Conservation (phyloP, 305 asterid genomes). For the Striga hermonthica region DNA sequence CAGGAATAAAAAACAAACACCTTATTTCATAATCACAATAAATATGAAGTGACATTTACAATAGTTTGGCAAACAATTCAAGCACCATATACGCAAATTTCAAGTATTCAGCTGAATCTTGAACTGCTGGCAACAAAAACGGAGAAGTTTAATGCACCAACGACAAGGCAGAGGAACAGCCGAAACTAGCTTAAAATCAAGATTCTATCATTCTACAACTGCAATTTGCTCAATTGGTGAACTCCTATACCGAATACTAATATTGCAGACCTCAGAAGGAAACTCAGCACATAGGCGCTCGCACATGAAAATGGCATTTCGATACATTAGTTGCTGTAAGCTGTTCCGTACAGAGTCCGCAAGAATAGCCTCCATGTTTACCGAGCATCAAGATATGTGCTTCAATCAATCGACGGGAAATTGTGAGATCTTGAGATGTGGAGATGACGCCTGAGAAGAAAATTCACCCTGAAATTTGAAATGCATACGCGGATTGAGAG, state of each 20-base stretch:
- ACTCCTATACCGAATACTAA: conserved; percentile 27
- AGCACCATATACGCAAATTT: conserved; percentile 22
- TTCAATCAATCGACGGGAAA: conserved; percentile 22
- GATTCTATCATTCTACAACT: not conserved
- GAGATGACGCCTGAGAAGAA: conserved; percentile 5
- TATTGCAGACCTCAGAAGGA: conserved; percentile 67
- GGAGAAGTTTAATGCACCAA: conserved; percentile 14
- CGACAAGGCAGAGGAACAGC: conserved; percentile 13
- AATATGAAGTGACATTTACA: not conserved
- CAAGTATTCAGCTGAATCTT: conserved; percentile 29
- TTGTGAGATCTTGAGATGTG: conserved; percentile 20
- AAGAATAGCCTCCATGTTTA: conserved; percentile 70
- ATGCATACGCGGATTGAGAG: not conserved
- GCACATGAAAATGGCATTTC: conserved; percentile 89
- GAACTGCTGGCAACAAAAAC: conserved; percentile 7
- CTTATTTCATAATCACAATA: conserved; percentile 14
- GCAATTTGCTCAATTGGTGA: not conserved
- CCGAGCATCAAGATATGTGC: conserved; percentile 26
- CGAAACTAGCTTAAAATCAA: conserved; percentile 2
- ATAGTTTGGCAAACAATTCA: conserved; percentile 6
- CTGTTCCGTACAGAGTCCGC: conserved; percentile 68
- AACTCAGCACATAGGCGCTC: conserved; percentile 94
- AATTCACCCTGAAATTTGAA: conserved; percentile 13
- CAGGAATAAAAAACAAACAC: conserved; percentile 23
- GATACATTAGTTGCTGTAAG: conserved; percentile 58